Conservation (phyloP, 208 protist genomes). For the Leishmania tarentolae region DNA sequence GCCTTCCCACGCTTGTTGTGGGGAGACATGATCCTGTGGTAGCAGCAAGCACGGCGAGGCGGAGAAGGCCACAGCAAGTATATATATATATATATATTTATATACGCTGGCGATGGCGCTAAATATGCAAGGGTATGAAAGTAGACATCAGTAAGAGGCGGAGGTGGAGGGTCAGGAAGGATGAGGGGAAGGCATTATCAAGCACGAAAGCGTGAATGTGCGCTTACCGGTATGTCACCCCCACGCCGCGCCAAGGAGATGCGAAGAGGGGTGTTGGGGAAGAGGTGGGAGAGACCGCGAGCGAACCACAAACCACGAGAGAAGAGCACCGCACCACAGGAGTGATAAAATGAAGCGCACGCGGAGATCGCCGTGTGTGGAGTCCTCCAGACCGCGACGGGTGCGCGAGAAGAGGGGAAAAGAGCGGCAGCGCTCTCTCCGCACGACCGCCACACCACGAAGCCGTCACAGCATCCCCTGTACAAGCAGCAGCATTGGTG, state of each 20-base stretch:
- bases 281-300: not conserved
- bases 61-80: not conserved
- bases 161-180: not conserved
- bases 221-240: not conserved
- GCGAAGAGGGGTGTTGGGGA: not conserved
- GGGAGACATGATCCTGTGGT: conserved; percentile 22
- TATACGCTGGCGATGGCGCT: not conserved
- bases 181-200: not conserved
- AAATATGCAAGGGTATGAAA: too few species aligned
- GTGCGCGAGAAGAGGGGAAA: not conserved
- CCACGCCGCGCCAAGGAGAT: not conserved
- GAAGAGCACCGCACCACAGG: not conserved
- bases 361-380: not conserved
- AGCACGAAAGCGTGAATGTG: not conserved
- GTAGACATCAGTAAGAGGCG: not conserved
- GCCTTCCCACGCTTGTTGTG: conserved; percentile 87
- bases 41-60: not conserved
- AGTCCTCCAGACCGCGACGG: too few species aligned
- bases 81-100: not conserved
- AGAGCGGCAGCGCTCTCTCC: not conserved
- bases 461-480: not conserved
- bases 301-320: not conserved
- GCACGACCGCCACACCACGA: not conserved
- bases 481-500: not conserved
- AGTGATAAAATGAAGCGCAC: not conserved